A percentile compares a stretch with the other conserved stretches of the same genome.
Evolutionary conservation across 352 stramenopile species (phyloP).

Genomic region (Pythium volutum): DNA sequence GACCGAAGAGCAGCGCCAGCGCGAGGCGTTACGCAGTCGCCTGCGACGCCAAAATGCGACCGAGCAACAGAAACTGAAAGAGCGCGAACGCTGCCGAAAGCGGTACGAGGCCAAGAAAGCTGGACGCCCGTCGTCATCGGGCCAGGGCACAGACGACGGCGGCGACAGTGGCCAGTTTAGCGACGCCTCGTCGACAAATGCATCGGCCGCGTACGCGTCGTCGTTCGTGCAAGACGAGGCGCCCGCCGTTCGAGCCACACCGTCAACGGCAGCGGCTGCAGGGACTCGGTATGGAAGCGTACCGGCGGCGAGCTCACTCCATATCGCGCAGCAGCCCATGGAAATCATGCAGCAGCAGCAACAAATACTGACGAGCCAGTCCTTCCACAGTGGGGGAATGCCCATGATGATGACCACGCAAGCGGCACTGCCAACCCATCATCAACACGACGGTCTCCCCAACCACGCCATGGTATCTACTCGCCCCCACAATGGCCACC

Average conservation of each 20-base stretch:
- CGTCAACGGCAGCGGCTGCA: not conserved
- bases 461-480: not conserved
- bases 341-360: not conserved
- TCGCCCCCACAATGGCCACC: not conserved
- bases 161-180: slow-evolving; percentile 15
- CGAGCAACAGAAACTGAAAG: slow-evolving; percentile 52
- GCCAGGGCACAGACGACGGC: not conserved
- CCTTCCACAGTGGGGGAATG: slow-evolving; percentile 1
- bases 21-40: slow-evolving; percentile 60
- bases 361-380: not conserved
- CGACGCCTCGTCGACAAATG: slow-evolving; percentile 18
- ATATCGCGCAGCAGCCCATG: not conserved
- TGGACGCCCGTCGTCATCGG: slow-evolving; percentile 17
- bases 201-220: slow-evolving; percentile 35
- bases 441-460: too few species aligned
- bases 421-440: not conserved
- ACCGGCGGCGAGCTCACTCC: not conserved
- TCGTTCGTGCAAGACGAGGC: slow-evolving; percentile 19
- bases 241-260: not conserved
- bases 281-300: not conserved
- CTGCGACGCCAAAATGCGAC: slow-evolving; percentile 53
- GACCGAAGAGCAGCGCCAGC: slow-evolving; percentile 56
- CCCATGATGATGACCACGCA: slow-evolving; percentile 4
- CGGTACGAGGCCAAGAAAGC: slow-evolving; percentile 65
- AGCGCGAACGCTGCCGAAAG: slow-evolving; percentile 63